Conservation (phyloP, 139 green algal species). For the Asterochloris erici region DNA sequence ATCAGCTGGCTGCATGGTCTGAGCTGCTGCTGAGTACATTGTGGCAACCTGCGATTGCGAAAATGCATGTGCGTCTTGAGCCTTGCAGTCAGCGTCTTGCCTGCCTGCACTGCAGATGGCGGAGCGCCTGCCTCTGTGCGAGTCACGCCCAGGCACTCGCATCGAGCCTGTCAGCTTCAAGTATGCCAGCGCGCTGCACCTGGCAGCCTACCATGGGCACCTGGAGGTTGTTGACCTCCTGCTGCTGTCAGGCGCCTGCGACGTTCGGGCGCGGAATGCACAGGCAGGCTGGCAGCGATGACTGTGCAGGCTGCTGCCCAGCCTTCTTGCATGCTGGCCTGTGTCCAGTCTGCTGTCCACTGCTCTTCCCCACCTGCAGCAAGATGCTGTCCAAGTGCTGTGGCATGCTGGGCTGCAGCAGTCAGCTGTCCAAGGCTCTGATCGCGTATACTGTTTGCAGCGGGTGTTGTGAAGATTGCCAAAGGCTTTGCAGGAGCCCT, state of each 20-base stretch:
- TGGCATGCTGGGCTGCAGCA: too few relatives aligned
- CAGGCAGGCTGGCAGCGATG: background rate
- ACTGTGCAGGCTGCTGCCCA: background rate
- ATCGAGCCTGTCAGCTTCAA: slow-evolving; percentile 22
- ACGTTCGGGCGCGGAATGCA: slow-evolving; percentile 4
- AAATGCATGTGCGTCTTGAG: too few relatives aligned
- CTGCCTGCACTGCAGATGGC: too few relatives aligned
- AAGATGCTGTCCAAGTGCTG: background rate
- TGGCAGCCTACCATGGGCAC: slow-evolving; percentile 34
- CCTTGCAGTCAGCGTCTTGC: too few relatives aligned
- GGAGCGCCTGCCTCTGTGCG: too few relatives aligned
- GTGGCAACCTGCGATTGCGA: too few relatives aligned
- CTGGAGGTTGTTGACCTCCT: slow-evolving; percentile 21
- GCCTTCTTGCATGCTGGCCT: background rate
- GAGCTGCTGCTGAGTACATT: too few relatives aligned
- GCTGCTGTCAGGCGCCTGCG: slow-evolving; percentile 18
- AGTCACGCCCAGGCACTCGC: background rate
- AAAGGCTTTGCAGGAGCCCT: background rate
- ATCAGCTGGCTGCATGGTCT: too few relatives aligned
- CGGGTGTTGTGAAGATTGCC: background rate
- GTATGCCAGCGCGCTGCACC: slow-evolving; percentile 16
- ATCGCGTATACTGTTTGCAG: background rate
- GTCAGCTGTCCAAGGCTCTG: background rate
- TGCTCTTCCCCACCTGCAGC: background rate
- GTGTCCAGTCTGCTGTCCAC: background rate